Conservation (phyloP, 176 grass and related monocot genomes). For the Raddia guianensis region DNA sequence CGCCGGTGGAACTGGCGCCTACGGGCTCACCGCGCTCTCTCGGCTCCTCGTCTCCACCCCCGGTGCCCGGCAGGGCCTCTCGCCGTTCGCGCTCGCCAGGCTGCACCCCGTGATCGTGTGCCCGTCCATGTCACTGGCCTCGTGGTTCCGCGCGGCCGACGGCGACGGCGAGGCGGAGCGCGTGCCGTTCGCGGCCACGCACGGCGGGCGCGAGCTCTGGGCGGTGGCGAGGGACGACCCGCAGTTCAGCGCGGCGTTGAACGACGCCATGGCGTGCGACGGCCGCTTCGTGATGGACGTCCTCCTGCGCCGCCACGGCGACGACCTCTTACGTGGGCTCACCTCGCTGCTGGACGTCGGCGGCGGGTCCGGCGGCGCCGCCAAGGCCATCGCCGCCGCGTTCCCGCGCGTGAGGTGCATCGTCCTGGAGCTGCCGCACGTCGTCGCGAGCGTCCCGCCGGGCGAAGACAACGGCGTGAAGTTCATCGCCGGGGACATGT, state of each 20-base stretch:
- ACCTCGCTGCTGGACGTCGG: conserved; percentile 61
- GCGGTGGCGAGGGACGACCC: conserved; percentile 32
- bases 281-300: conserved; percentile 58
- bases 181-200: conserved; percentile 46
- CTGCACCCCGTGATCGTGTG: conserved; percentile 53
- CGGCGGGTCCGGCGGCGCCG: conserved; percentile 39
- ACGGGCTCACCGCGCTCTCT: conserved; percentile 49
- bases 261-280: conserved; percentile 61
- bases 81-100: conserved; percentile 57
- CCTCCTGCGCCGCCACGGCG: conserved; percentile 33
- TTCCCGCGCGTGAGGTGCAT: conserved; percentile 54
- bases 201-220: conserved; percentile 49
- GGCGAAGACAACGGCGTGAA: conserved; percentile 40
- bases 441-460: conserved; percentile 16
- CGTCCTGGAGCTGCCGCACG: conserved; percentile 60
- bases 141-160: conserved; percentile 47
- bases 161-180: conserved; percentile 4
- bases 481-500: conserved; percentile 60
- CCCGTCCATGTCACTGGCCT: conserved; percentile 50
- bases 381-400: conserved; percentile 49
- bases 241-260: conserved; percentile 53
- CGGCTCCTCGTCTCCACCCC: conserved; percentile 45
- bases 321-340: conserved; percentile 48
- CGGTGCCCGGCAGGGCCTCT: conserved; percentile 22
- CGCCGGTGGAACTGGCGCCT: neutral